Base-by-base conservation (phyloP, 495 filamentous ascomycete species). In the Immersiella caudata region DNA sequence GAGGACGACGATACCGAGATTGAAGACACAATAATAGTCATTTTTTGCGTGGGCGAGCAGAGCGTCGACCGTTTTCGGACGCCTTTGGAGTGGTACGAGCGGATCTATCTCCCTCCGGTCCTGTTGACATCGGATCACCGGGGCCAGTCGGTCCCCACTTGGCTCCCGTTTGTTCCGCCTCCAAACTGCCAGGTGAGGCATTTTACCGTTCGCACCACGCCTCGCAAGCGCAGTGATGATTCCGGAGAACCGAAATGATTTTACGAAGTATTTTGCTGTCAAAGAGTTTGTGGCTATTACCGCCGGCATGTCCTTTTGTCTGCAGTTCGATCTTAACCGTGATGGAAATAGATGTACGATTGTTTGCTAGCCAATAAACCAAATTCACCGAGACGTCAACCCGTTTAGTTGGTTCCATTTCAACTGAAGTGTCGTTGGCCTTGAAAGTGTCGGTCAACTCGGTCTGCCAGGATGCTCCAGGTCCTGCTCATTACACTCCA, bases 11-110 rank as follows among this genome's bases (percentile, higher is more conserved):
- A 52, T 2, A 1, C 12, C 16, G 66, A 58, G 9, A 64, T 68
- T 14, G 64, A 71, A n/a, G 70, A 71, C 33, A 71, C 49, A 2
- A 67, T 71, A 1, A 24, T 71, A 7, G 60, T 71, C n/a, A 65
- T 71, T 21, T 66, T 64, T 14, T 64, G 64, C 16, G 64, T 71
- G 8, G 70, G 67, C 0, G 67, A 69, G 64, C 64, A 62, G 55
- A 51, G 29, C 1, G 46, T 35, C 2, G 63, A 68, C 22, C 27
- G 60, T 16, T 29, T 60, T 18, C 21, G 33, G 1, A 60, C 55
- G 3, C 1, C 69, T 7, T 5, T 24, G 4, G 69, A 68, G 20
- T 71, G 69, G 69, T 26, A 68, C 16, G 66, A 26, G 26, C 29
- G 40, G 22, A 21, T 71, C 1, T 68, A 71, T 51, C 2, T 68